These are phyloP conservation scores for Fusarium cyanostomum DNA, from an alignment of 2,329 filamentous ascomycete genomes.

Conservation along the genomic window DNA sequence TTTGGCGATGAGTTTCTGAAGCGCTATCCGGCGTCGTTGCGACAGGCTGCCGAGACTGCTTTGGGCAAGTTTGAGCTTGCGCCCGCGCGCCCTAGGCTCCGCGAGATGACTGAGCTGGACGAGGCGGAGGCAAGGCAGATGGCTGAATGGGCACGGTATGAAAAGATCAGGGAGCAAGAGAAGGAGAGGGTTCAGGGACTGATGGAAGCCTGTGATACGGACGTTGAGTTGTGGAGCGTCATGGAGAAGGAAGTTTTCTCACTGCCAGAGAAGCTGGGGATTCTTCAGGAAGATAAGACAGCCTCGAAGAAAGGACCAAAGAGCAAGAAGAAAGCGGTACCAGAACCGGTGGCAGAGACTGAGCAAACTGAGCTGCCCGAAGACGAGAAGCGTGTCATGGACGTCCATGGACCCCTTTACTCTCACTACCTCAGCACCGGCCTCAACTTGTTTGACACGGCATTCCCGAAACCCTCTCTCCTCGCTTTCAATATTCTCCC, in stretches of 20 bases:
- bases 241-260: conserved; percentile 74
- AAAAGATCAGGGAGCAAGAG: conserved; percentile 56
- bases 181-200: conserved; percentile 61
- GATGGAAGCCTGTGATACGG: conserved; percentile 65
- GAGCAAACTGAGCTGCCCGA: conserved; percentile 14
- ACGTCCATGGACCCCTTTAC: conserved; percentile 71
- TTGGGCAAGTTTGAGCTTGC: conserved; percentile 51
- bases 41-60: conserved; percentile 51
- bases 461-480: conserved; percentile 67
- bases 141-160: conserved; percentile 49
- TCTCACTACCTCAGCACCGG: conserved; percentile 68
- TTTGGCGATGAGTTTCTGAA: conserved; percentile 50
- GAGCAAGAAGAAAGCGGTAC: conserved; percentile 17
- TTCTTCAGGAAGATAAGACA: conserved; percentile 48
- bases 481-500: conserved; percentile 71
- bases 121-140: conserved; percentile 46
- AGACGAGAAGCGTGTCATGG: conserved; percentile 55
- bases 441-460: conserved; percentile 64
- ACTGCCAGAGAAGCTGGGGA: conserved; percentile 64
- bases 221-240: conserved; percentile 72
- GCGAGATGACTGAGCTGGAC: conserved; percentile 44
- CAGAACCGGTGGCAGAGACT: conserved; percentile 12
- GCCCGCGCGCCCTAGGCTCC: conserved; percentile 38
- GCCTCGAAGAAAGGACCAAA: conserved; percentile 15
- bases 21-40: conserved; percentile 53